Evolutionary conservation across 805 yeast species (phyloP), one percentile per base, ranked within the genome.

Genomic region (Saccharomycopsis sp.): DNA sequence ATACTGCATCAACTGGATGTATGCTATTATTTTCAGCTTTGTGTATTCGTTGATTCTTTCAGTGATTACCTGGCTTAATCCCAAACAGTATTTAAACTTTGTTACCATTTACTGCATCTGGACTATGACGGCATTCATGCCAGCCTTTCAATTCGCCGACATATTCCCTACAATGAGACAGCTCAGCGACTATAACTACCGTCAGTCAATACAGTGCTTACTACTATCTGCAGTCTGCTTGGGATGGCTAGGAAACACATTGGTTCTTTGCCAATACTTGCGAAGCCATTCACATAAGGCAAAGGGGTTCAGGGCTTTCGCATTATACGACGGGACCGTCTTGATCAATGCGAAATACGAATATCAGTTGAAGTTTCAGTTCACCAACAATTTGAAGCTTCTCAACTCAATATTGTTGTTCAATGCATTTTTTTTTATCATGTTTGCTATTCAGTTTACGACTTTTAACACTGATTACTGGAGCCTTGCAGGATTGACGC

Each of bases 181-280:
- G 21, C 21, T 44, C 18, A 16, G 7, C 16, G 48, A 44, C 16
- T 44, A 44, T 44, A 4, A 18, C 21, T 44, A 44, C 21, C 48
- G 48, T 44, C 48, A 44, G 16, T 44, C 48, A 12, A 44, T 44
- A 12, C 48, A 44, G 16, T 44, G 48, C 48, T 44, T 44, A 44
- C 12, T 44, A 8, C 8, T 44, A 37, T 12, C n/a, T 12, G n/a
- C n/a, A 37, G 44, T 37, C 15, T 37, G 12, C 44, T 37, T 37
- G 15, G n/a, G n/a, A n/a, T 37, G 44, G 44, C 12, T 37, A n/a
- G n/a, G 12, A 12, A 37, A 37, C n/a, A 44, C 48, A 16, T 44
- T 44, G 21, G 16, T 44, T 44, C 48, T 44, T 18, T 16, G 21
- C 48, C 48, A 44, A 44, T 44, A 44, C 21, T 44, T 44, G 48